Base-by-base conservation (phyloP, 2,329 filamentous ascomycete species). In the Microcyclosporella mali region DNA sequence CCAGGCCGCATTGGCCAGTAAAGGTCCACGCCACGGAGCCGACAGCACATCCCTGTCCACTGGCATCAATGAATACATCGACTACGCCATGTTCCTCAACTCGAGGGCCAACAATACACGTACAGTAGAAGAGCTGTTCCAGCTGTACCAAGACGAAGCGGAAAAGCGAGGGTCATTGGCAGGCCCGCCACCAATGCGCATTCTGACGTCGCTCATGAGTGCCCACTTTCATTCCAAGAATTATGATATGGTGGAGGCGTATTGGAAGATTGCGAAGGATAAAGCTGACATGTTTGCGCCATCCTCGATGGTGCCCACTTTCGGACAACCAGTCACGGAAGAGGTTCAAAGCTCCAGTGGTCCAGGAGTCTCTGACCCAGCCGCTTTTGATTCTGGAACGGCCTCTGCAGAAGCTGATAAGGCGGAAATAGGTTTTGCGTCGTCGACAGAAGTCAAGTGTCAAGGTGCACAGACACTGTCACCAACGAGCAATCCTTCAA, bases 171-270 rank as follows among this genome's bases (percentile, higher is more conserved):
- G 35, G 14, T 19, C 40, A 11, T 21, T 43, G 19, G 31, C 39
- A 11, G 25, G 35, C 6, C 17, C 41, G 19, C 45, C 49, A 10
- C 51, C 51, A 2, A 42, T 60, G 31, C 50, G 49, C 12, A 65
- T 89, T 41, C 65, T 85, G 16, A 71, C 73, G 37, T 74, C 81
- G 7, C 64, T 90, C 45, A 89, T 95, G 83, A 68, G 73, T 16
- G 73, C 79, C 1, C 75, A 85, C 56, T 67, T 79, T 33, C 68
- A 72, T 39, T 74, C 81, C 14, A 65, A 70, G 30, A 71, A 81
- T 16, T 75, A 79, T 51, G 68, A 74, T 4, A 72, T 77, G 39
- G 79, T 90, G 15, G 73, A 78, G 49, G 64, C 74, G 34, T 80
- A 78, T 38, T 95, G 88, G 87, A 53, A 74, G 1, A 62, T 81